These are phyloP conservation scores for Ilyonectria robusta DNA, from an alignment of 2,329 filamentous ascomycete species.

Conservation along the genomic window DNA sequence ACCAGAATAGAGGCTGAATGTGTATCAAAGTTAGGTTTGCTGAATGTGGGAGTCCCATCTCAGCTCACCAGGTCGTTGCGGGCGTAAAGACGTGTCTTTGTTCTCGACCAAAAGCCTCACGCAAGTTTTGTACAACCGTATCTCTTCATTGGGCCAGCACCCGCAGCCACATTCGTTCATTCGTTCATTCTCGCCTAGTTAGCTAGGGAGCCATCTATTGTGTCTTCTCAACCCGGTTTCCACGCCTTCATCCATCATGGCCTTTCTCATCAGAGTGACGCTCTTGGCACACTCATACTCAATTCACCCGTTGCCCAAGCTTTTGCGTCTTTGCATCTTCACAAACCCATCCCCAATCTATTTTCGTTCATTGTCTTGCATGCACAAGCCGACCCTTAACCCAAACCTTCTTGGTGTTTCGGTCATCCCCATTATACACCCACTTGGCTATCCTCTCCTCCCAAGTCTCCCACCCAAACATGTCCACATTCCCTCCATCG, in stretches of 20 bases:
- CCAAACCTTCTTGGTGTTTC: conserved; percentile 92
- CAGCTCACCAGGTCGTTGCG: background rate
- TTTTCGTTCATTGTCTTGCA: conserved; percentile 52
- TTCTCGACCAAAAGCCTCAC: background rate
- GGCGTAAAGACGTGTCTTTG: background rate
- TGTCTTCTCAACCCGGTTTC: background rate
- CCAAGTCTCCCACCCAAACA: conserved; percentile 95
- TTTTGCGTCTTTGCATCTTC: background rate
- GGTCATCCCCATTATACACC: conserved; percentile 93
- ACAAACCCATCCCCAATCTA: background rate
- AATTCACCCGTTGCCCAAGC: background rate
- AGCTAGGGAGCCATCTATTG: background rate
- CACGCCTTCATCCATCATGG: background rate
- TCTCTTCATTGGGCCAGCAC: background rate
- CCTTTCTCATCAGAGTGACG: background rate
- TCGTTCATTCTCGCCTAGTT: background rate
- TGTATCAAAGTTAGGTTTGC: background rate
- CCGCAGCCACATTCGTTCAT: background rate
- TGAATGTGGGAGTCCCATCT: background rate
- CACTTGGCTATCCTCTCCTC: conserved; percentile 91
- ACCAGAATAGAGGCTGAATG: background rate
- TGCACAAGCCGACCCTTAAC: conserved; percentile 88
- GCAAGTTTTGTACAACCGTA: background rate
- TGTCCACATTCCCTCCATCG: conserved; percentile 78
- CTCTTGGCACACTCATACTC: background rate